Conservation (phyloP, 345 rosid genomes). For the Anacardium occidentale region DNA sequence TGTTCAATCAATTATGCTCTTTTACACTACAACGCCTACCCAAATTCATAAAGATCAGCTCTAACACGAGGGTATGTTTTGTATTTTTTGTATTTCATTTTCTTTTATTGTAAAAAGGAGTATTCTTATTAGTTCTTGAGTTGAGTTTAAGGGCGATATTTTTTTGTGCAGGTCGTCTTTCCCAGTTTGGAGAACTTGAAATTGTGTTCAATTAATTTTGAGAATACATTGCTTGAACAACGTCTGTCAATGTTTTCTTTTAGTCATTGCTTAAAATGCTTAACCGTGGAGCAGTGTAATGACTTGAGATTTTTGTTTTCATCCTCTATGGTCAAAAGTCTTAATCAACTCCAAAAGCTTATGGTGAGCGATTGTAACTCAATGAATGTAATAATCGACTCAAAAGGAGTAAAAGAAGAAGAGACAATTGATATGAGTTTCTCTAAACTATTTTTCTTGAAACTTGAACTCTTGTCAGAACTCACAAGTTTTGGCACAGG, state of each 20-base stretch:
- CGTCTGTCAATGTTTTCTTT: neutral
- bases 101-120: neutral
- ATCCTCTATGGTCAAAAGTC: no score
- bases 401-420: no score
- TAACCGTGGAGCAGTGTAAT: no score
- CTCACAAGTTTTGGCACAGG: no score
- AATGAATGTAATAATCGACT: no score
- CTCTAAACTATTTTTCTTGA: no score
- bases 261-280: neutral
- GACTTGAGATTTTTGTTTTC: no score
- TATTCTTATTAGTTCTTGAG: neutral
- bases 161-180: neutral
- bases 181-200: constrained; percentile 9
- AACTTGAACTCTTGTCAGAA: no score
- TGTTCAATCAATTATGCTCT: neutral
- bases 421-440: no score
- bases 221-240: neutral
- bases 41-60: neutral
- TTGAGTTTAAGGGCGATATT: no score
- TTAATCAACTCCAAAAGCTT: no score
- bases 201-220: neutral
- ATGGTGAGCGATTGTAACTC: no score
- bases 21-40: neutral
- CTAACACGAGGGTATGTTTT: neutral
- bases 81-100: neutral